Base-by-base conservation (phyloP, 441 rosid species). In the Biscutella auriculata region DNA sequence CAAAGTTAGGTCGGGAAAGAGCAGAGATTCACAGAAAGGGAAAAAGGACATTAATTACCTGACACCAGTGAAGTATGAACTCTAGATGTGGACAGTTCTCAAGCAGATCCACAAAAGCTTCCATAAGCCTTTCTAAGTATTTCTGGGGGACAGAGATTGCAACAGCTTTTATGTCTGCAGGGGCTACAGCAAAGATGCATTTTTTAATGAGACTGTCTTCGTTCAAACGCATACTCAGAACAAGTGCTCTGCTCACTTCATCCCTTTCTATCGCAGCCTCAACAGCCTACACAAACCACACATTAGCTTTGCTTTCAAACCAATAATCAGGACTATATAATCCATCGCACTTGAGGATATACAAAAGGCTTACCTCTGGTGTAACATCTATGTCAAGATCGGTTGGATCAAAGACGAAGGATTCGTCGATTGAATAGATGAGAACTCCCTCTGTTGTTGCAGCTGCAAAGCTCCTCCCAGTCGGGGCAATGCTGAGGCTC, bases 321-420 rank as follows among this genome's bases (percentile, higher is more conserved):
- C 47, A 46, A 53, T 53, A 15, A 46, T 10, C 40, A 35, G 17
- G 28, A 39, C 27, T 19, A 13, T 1, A 26, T 42, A 19, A 4
- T 1, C 8, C 28, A 52, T 13, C 50, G 4, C 23, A 19, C 4
- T 19, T 19, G 2, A 19, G 4, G 4, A 28, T 25, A 27, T 52
- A 52, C 15, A 46, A 36, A 25, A 59, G 49, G 63, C 69, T 49
- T 76, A 93, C 99, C 87, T 89, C 91, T 35, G 97, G 96, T 46
- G 99, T 93, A 46, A 93, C 97, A 56, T 89, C 96, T 16, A 93
- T 87, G 77, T 85, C 99, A 47, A 93, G 99, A 76, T 93, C 97
- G 5, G 96, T 82, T 16, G 99, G 99, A 73, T 89, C 97, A 15
- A 93, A 89, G 71, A 89, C 83, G 53, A 89, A 93, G 36, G 95